These are phyloP conservation scores for Populus pruinosa DNA, from an alignment of 345 rosid genomes.

Conservation along the genomic window DNA sequence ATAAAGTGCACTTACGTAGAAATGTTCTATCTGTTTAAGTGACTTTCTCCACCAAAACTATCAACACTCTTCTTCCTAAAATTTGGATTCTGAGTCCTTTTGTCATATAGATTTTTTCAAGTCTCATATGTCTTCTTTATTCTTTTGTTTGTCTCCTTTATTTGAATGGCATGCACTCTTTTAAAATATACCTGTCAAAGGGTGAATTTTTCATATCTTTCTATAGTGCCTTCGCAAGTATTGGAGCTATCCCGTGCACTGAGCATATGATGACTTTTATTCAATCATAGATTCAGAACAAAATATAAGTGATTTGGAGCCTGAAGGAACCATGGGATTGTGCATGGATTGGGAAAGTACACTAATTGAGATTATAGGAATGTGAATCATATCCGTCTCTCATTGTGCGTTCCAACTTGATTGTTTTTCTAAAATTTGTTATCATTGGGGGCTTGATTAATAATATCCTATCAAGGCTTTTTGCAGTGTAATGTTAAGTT, in stretches of 20 bases:
- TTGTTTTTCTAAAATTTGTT: too few species aligned
- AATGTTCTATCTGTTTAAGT: not conserved
- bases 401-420: too few species aligned
- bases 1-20: not conserved
- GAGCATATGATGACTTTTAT: not conserved
- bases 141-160: not conserved
- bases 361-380: too few species aligned
- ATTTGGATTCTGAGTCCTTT: too few species aligned
- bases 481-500: too few species aligned
- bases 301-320: too few species aligned
- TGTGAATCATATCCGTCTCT: too few species aligned
- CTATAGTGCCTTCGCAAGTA: not conserved
- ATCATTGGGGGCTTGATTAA: too few species aligned
- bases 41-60: not conserved
- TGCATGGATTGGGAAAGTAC: too few species aligned
- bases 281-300: not conserved
- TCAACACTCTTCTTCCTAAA: not conserved
- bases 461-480: too few species aligned
- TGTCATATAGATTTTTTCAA: too few species aligned
- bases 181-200: not conserved
- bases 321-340: too few species aligned
- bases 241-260: not conserved
- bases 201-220: not conserved
- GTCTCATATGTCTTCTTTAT: not conserved
- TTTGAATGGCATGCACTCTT: not conserved